Base-by-base conservation (phyloP, 345 rosid species). In the Sisymbrium altissimum region DNA sequence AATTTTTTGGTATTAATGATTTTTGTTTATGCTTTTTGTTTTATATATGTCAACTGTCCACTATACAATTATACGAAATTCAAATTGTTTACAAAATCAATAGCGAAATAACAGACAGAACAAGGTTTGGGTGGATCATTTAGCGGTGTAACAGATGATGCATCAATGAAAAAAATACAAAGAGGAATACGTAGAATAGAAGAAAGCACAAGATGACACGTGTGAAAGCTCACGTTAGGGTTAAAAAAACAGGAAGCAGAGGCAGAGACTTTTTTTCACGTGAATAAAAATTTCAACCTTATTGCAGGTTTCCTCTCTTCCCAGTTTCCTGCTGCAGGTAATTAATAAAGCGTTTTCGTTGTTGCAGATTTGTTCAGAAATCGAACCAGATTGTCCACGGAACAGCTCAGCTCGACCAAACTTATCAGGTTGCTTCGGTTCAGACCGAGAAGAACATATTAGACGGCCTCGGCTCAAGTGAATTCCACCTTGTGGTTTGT, bases 361-460 rank as follows among this genome's bases (percentile, higher is more conserved):
- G 32, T 4, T 30, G 1, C 32, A 4, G 32, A 6, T 3, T 3
- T 29, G 0, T 30, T 30, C 32, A 30, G 32, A 89, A 76, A 89
- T 74, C 3, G 91, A 91, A 64, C 98, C 96, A 1, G 98, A 77
- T 79, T 93, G 88, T 6, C 97, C 97, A 40, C 82, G 85, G 66
- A 86, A 86, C 8, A 88, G 80, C 75, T 91, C 97, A 79, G 71
- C 66, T 66, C 82, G 87, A 63, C 76, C 71, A 55, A 39, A 73
- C 23, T 67, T 66, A 32, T 49, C 57, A 18, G 58, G 33, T 43
- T 65, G 68, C 18, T 70, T 80, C 40, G 83, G 50, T 40, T 70
- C 77, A 23, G 91, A 70, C 18, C 27, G 84, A 41, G 82, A 84
- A 53, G 73, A 85, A 74, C 81, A 57, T 5, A 71, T 15, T 6